Base-by-base conservation (phyloP, 139 green algal genomes). In the Chlorokybus atmophyticus region DNA sequence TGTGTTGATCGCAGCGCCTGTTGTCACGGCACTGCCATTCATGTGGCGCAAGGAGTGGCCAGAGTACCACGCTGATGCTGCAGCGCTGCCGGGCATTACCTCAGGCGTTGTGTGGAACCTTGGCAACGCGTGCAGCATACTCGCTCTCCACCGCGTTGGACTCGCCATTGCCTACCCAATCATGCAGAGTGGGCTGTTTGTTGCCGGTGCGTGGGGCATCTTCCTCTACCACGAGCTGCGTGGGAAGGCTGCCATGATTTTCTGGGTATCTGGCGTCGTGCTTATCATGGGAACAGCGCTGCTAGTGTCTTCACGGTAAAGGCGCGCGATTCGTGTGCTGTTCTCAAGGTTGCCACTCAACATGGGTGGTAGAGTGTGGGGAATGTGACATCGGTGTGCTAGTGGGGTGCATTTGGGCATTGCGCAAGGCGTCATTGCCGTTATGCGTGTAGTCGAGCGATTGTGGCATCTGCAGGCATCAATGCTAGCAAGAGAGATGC, bases 201-300 rank as follows among this genome's bases (percentile, higher is more conserved):
- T 80, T 17, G 65, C 65, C 17, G 73, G 73, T 1, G 19, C 73
- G 1, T 80, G 73, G 73, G 73, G 73, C 32, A 68, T 80, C 0
- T 17, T 60, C 0, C 14, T 75, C n/a, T 79, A 74, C 50, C 10
- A 44, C 5, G 70, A 80, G 29, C 40, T 79, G 7, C 41, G 62
- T 14, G 44, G 42, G 17, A 40, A 40, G 24, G 41, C 41, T 19
- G 29, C 14, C 14, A 31, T 10, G 7, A 10, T 62, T 6, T 62
- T 62, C 27, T 62, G 55, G 55, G 17, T 62, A 63, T 62, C 55
- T 8, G 55, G 55, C 7, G 17, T 62, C 14, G 44, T 60, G 10
- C 55, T 62, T 6, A 14, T 62, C 31, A 19, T 44, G 10, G 55
- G 55, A 8, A 23, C 32, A 21, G 30, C 21, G n/a, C 8, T 59